Evolutionary conservation across 371 early-diverging fungal genomes (phyloP).

Genomic region (Cokeromyces recurvatus): DNA sequence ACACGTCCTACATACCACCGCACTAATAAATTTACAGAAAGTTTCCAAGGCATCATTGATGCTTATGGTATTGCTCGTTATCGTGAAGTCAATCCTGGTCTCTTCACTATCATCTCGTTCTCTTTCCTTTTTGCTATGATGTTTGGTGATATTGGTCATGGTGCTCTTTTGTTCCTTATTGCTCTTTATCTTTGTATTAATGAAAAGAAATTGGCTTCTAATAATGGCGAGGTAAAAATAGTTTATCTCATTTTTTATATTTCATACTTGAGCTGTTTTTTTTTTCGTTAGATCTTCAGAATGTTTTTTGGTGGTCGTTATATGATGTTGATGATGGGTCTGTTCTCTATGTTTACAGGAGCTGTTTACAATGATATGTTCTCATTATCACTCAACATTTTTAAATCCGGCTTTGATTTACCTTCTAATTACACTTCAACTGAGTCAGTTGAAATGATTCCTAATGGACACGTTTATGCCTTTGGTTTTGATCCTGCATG

Average conservation of each 20-base stretch:
- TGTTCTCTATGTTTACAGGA: slow-evolving; percentile 97
- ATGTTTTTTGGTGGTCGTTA: slow-evolving; percentile 97
- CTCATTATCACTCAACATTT: slow-evolving; percentile 76
- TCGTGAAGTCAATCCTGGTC: slow-evolving; percentile 98
- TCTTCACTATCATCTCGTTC: slow-evolving; percentile 97
- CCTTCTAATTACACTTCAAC: slow-evolving; percentile 38
- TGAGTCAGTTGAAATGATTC: slow-evolving; percentile 31
- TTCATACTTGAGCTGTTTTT: no score
- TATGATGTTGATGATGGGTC: slow-evolving; percentile 94
- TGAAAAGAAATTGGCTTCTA: slow-evolving; percentile 73
- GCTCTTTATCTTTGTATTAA: slow-evolving; percentile 77
- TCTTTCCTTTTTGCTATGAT: slow-evolving; percentile 99
- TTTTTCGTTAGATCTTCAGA: slow-evolving; percentile 53
- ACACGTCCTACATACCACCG: slow-evolving; percentile 95
- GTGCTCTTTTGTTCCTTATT: slow-evolving; percentile 76
- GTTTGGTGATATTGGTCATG: slow-evolving; percentile 99
- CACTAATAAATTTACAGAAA: slow-evolving; percentile 93
- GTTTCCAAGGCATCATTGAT: slow-evolving; percentile 97
- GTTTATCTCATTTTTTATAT: no score
- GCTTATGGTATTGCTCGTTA: slow-evolving; percentile 98
- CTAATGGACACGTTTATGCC: slow-evolving; percentile 51
- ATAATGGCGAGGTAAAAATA: slow-evolving; percentile 71
- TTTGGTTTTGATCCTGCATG: slow-evolving; percentile 88
- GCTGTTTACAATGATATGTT: slow-evolving; percentile 98
- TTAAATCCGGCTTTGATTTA: slow-evolving; percentile 78